Percentiles rank a stretch among this genome's conserved stretches.
These are phyloP conservation scores for Sarcodon sp. DNA, from an alignment of 768 basidiomycete species.

Conservation along the genomic window DNA sequence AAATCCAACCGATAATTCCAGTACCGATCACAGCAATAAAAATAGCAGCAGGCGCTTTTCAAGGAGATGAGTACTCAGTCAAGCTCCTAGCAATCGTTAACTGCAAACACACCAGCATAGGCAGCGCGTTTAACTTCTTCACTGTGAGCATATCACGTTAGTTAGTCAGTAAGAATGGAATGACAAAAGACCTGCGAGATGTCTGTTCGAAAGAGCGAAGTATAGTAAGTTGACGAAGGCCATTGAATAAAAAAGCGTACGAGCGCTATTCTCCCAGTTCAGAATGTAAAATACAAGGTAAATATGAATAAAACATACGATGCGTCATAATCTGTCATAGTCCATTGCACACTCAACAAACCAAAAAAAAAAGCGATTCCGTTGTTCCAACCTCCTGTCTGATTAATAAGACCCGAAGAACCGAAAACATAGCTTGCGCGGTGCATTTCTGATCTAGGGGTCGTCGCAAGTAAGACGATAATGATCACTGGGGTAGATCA, in stretches of 20 bases:
- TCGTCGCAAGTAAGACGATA: constrained; percentile 69
- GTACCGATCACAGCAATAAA: constrained; percentile 66
- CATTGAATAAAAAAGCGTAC: background rate
- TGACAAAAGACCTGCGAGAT: constrained; percentile 43
- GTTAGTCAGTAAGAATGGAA: background rate
- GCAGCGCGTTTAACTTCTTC: constrained; percentile 76
- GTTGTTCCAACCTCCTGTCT: constrained; percentile 67
- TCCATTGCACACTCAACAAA: constrained; percentile 80
- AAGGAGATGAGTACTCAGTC: background rate
- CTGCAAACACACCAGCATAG: constrained; percentile 40
- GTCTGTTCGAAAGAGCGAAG: constrained; percentile 19
- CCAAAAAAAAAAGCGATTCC: constrained; percentile 82
- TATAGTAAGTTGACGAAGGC: background rate
- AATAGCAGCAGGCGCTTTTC: constrained; percentile 40
- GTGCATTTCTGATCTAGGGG: constrained; percentile 68
- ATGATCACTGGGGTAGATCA: constrained; percentile 52
- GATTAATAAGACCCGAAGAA: constrained; percentile 57
- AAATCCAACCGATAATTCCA: constrained; percentile 69
- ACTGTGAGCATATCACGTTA: constrained; percentile 19
- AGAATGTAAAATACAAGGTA: background rate
- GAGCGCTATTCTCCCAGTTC: background rate
- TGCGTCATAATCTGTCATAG: constrained; percentile 23
- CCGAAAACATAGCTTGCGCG: constrained; percentile 72
- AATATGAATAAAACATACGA: background rate
- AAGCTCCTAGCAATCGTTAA: constrained; percentile 1